These are phyloP conservation scores for Heimioporus sp. DNA, from an alignment of 768 basidiomycete genomes.

Conservation along the genomic window DNA sequence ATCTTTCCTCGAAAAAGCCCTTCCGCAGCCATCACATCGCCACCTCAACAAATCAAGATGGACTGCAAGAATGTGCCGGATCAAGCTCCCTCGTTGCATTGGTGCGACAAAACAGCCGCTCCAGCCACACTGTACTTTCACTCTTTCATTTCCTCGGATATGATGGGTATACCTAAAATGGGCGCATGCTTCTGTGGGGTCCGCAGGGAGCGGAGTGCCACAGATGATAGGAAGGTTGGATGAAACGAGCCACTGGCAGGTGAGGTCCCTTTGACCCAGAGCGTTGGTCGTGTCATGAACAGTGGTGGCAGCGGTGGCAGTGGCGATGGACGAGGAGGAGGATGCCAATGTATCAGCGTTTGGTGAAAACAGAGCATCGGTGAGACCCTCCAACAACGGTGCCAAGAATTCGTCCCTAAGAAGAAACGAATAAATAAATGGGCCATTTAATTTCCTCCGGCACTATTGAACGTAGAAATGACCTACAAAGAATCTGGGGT, in stretches of 20 bases:
- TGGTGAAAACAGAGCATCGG: neutral
- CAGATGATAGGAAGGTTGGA: neutral
- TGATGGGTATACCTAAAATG: constrained; percentile 14
- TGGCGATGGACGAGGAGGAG: neutral
- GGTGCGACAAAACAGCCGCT: constrained; percentile 6
- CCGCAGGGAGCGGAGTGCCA: neutral
- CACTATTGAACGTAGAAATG: neutral
- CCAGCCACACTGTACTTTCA: constrained; percentile 10
- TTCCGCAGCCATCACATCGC: constrained; percentile 12
- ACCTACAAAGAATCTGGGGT: constrained; percentile 12
- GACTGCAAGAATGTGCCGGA: constrained; percentile 17
- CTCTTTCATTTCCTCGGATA: constrained; percentile 18
- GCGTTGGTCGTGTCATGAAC: neutral
- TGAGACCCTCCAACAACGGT: constrained; percentile 5
- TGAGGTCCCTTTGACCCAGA: neutral
- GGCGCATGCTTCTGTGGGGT: constrained; percentile 1
- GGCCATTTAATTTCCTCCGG: too few relatives aligned
- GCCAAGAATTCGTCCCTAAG: constrained; percentile 15
- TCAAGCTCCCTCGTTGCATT: constrained; percentile 21
- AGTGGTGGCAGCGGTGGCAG: neutral
- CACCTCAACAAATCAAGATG: constrained; percentile 14
- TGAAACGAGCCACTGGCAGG: constrained; percentile 11
- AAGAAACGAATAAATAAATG: neutral
- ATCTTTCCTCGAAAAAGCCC: constrained; percentile 15
- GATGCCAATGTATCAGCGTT: neutral